phyloP scores from a whole-genome alignment of 1,284 basidiomycete species.

The Thelephora terrestris region DNA sequence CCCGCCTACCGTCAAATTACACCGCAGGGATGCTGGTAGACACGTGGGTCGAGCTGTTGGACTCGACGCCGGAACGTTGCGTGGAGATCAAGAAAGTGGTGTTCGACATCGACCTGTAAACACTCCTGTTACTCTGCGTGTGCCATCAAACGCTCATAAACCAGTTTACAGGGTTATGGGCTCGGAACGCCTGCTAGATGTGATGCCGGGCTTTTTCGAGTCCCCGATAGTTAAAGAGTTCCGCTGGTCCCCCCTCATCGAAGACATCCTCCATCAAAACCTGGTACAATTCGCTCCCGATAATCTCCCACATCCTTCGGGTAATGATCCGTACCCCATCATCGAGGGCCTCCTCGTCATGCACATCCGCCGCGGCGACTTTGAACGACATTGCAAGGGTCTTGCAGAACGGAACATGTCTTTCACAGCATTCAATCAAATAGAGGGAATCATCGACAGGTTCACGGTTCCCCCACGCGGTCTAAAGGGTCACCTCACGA shows the following conservation, averaged over 20 bases:
- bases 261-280: constrained; percentile 26
- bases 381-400: constrained; percentile 36
- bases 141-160: neutral
- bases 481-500: constrained; percentile 11
- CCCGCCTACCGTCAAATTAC: constrained; percentile 9
- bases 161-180: constrained; percentile 24
- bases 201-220: constrained; percentile 26
- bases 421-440: constrained; percentile 33
- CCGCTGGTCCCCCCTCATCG: constrained; percentile 30
- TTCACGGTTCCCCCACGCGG: constrained; percentile 21
- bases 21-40: constrained; percentile 10
- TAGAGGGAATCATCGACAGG: constrained; percentile 28
- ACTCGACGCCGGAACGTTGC: constrained; percentile 6
- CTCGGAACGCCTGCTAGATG: constrained; percentile 21
- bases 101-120: constrained; percentile 27
- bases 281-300: constrained; percentile 20
- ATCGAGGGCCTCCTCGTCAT: constrained; percentile 39
- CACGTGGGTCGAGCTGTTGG: constrained; percentile 11
- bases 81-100: constrained; percentile 15
- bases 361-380: constrained; percentile 55
- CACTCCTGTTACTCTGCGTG: neutral
- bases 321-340: constrained; percentile 12
- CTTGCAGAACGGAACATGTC: constrained; percentile 31
- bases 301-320: constrained; percentile 6
- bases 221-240: constrained; percentile 29